Percentiles rank a stretch among this genome's conserved stretches.
phyloP scores from a whole-genome alignment of 441 rosid species.

The Arabidopsis lyrata region DNA sequence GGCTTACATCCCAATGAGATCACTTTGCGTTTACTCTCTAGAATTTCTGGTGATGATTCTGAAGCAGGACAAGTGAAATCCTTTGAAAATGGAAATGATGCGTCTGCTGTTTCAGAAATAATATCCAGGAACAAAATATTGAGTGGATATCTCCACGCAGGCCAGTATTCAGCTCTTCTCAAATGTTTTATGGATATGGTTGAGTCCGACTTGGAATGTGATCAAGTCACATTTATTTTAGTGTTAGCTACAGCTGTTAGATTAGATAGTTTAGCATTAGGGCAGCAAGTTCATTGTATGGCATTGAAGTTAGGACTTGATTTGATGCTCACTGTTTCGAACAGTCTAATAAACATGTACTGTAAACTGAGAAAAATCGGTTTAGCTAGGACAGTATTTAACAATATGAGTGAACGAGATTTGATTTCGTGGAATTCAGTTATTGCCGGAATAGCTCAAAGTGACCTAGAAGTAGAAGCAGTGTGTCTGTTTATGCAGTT shows the following conservation, averaged over 20 bases:
- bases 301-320: conserved; percentile 49
- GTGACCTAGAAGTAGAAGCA: conserved; percentile 47
- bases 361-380: conserved; percentile 41
- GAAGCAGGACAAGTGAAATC: conserved; percentile 28
- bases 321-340: conserved; percentile 44
- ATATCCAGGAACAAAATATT: conserved; percentile 44
- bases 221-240: conserved; percentile 49
- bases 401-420: conserved; percentile 47
- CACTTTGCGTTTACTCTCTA: conserved; percentile 41
- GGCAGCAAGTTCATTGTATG: conserved; percentile 52
- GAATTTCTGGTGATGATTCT: conserved; percentile 32
- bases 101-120: conserved; percentile 25
- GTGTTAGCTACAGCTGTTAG: conserved; percentile 49
- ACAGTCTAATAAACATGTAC: conserved; percentile 53
- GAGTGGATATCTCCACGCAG: conserved; percentile 39
- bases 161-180: conserved; percentile 44
- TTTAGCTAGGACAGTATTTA: conserved; percentile 44
- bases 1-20: conserved; percentile 44
- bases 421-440: conserved; percentile 58
- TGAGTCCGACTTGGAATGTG: conserved; percentile 45
- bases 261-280: conserved; percentile 43
- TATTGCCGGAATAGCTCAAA: conserved; percentile 44
- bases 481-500: conserved; percentile 46
- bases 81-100: conserved; percentile 24
- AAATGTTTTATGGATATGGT: conserved; percentile 47